These are phyloP conservation scores for Mucor indicus DNA, from an alignment of 371 early-diverging fungal genomes.

Conservation along the genomic window DNA sequence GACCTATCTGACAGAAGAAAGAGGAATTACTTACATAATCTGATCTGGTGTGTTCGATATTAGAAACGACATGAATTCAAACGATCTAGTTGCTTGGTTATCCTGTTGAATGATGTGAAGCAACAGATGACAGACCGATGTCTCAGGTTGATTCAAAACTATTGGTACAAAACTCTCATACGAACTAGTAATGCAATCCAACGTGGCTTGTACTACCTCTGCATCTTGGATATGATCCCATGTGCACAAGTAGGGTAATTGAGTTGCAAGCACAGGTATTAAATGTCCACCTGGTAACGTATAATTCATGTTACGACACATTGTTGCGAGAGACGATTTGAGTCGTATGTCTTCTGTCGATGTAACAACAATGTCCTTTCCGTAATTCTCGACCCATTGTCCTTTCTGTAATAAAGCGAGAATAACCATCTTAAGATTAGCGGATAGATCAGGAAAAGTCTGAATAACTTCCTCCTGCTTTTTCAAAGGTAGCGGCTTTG, in stretches of 20 bases:
- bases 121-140: conserved; percentile 2
- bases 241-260: background rate
- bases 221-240: background rate
- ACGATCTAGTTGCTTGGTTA: background rate
- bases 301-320: background rate
- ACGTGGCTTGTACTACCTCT: background rate
- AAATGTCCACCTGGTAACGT: background rate
- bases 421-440: background rate
- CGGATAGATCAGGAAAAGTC: no score
- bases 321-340: background rate
- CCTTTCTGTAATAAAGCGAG: conserved; percentile 10
- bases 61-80: no score
- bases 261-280: background rate
- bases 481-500: background rate
- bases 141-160: conserved; percentile 3
- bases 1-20: no score
- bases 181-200: background rate
- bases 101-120: background rate
- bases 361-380: background rate
- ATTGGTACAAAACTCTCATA: conserved; percentile 2
- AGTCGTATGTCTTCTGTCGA: conserved; percentile 1
- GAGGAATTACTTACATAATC: background rate
- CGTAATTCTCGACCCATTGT: background rate
- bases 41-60: no score
- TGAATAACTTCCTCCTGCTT: background rate